Base-by-base conservation (phyloP, 2,329 filamentous ascomycete genomes). In the Fusarium duplospermum region DNA sequence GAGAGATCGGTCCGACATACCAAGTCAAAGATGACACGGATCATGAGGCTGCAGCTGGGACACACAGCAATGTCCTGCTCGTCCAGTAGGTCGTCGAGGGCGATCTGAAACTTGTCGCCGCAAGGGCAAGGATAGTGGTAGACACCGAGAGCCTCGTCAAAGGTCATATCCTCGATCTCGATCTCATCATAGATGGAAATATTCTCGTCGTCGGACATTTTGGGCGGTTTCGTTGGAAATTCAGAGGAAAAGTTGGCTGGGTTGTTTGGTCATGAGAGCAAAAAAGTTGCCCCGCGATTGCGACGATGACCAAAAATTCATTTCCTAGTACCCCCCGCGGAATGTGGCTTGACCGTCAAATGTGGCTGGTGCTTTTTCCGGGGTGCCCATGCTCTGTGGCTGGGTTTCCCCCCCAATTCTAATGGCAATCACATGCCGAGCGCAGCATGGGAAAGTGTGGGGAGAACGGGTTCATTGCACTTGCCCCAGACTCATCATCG, bases 101-200 rank as follows among this genome's bases (percentile, higher is more conserved):
- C 90, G 80, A 96, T 98, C 86, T 98, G 94, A 86, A 99, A 99
- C 69, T 94, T 91, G 85, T 99, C 96, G 86, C 96, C 96, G 84
- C 96, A 99, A 1, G 96, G 96, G 82, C 96, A 99, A 16, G 96
- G 96, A 83, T 97, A 98, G 85, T 96, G 93, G 86, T 98, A 99
- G 77, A 98, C 92, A 82, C 98, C 93, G 45, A 95, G 89, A 5
- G 88, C 87, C 56, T 91, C 86, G 83, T 98, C 95, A 82, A 90
- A 98, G 79, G 93, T 96, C 95, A 98, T 97, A 84, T 99, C 96
- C 83, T 98, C 96, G 86, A 98, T 98, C 83, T 98, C 96, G 84
- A 98, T 96, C 84, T 98, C 96, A 81, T 98, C 96, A 87, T 98
- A 98, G 82, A 98, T 94, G 76, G 93, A 91, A 66, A 93, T 83